Evolutionary conservation across 331 rosid genomes (phyloP), one percentile per base, ranked within the genome.

Genomic region (Saraca asoca): DNA sequence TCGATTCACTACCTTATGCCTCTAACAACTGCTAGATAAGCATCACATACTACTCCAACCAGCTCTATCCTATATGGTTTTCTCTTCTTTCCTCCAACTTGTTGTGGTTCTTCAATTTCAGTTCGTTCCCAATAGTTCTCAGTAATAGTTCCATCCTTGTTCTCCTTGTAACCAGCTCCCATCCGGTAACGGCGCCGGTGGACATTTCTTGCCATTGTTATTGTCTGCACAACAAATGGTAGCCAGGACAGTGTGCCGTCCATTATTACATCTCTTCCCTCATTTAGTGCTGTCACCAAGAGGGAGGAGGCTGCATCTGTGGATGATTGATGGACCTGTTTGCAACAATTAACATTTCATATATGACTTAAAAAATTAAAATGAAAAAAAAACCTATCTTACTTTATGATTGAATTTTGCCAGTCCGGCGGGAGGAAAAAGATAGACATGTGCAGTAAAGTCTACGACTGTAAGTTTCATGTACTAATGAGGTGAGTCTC

Each of bases 231-330:
- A 46, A 92, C 98, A 74, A 92, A 92, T 51, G 96, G 96, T 6
- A 75, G 76, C 98, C 98, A 92, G 16, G 98, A 92, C 48, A 92
- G 86, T 16, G 98, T 92, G 48, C 98, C 98, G 60, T 92, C 98
- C 96, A 92, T 92, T 59, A 89, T 92, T 33, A 89, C 98, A 44
- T 89, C 95, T 58, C 98, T 45, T 48, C 98, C 98, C 76, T 92
- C 96, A 43, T 92, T 92, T 29, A 92, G 79, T 43, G 95, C 98
- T 43, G 98, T 92, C 62, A 92, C 98, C 34, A 92, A 67, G 17
- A 92, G 93, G 41, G 98, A 92, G 64, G 98, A 89, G 52, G 98
- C 98, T 53, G 98, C 98, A 62, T 92, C 96, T 12, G 98, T 85
- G 15, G 98, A 92, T 56, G 96, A 89, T 82, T 92, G 98, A 78